Evolutionary conservation across 768 basidiomycete genomes (phyloP).

Genomic region (Auricularia sp.): DNA sequence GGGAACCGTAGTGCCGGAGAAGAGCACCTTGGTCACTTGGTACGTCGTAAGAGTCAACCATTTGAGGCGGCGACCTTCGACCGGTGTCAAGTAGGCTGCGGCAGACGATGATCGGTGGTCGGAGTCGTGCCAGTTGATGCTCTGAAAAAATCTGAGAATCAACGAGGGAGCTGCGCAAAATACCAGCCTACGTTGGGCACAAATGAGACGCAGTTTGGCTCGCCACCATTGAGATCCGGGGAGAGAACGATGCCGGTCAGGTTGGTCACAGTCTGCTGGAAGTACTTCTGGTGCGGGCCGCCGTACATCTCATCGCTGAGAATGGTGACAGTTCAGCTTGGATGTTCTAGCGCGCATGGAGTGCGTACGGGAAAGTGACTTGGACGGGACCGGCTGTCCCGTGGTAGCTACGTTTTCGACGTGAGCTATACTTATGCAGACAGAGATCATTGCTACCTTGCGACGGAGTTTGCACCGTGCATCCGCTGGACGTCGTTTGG

Average conservation of each 20-base stretch:
- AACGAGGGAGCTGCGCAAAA: background rate
- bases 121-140: background rate
- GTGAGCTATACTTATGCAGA: background rate
- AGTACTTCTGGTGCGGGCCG: slow-evolving; percentile 42
- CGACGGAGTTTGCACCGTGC: slow-evolving; percentile 37
- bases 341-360: background rate
- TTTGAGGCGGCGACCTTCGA: background rate
- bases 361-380: slow-evolving; percentile 28
- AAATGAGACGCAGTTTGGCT: slow-evolving; percentile 45
- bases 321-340: background rate
- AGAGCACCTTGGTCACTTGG: slow-evolving; percentile 38
- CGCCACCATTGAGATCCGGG: slow-evolving; percentile 45
- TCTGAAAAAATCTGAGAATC: background rate
- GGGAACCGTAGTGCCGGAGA: slow-evolving; percentile 21
- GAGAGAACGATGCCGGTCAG: slow-evolving; percentile 38
- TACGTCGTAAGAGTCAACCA: background rate
- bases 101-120: background rate
- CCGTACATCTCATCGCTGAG: slow-evolving; percentile 35
- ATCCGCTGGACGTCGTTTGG: slow-evolving; percentile 35
- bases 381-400: slow-evolving; percentile 44
- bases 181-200: slow-evolving; percentile 33
- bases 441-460: background rate
- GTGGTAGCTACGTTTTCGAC: slow-evolving; percentile 30
- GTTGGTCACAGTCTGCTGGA: slow-evolving; percentile 36
- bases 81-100: background rate